Base-by-base conservation (phyloP, 2,329 filamentous ascomycete species). In the Stemphylium lycopersici region DNA sequence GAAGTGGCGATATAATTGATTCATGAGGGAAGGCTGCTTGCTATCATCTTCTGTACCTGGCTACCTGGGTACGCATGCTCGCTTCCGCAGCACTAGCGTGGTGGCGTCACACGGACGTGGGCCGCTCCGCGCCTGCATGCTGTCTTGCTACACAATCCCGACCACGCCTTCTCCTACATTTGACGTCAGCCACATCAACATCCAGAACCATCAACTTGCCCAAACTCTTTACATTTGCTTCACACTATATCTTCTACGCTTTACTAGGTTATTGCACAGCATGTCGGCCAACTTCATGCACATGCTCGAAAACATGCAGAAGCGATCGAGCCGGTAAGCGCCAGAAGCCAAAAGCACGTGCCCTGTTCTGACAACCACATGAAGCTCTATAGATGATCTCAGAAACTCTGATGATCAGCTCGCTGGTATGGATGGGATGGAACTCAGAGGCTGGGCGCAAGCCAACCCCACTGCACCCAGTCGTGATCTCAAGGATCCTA, bases 301-400 rank as follows among this genome's bases (percentile, higher is more conserved):
- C 18, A 62, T 60, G 57, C 47, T 62, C 11, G 38, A 55, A 15
- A 62, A 62, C 24, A 57, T 62, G 57, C 36, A 53, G 12, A 40
- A 15, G 46, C 51, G 59, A 52, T 62, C 55, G 13, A 18, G 15
- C 15, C 44, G 20, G 20, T 47, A 46, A 36, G 18, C 39, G 13
- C 7, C 22, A 18, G 40, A 15, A 8, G 16, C 12, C 6, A 24
- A 26, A 15, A 50, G 5, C 13, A n/a, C n/a, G n/a, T 8, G 16
- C 6, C 18, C 8, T 13, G 24, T 12, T 7, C 46, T 55, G 26
- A 55, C 36, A 6, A 6, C 11, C 4, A 13, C 10, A 2, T 24
- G 7, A 24, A 62, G 59, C 36, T 33, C 56, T 5, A 15, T 62
- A 31, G 42, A 49, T 12, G 56, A 62, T 22, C 47, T 62, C 3